Evolutionary conservation across 2,329 filamentous ascomycete species (phyloP).

Genomic region (Diaporthe ilicicola): DNA sequence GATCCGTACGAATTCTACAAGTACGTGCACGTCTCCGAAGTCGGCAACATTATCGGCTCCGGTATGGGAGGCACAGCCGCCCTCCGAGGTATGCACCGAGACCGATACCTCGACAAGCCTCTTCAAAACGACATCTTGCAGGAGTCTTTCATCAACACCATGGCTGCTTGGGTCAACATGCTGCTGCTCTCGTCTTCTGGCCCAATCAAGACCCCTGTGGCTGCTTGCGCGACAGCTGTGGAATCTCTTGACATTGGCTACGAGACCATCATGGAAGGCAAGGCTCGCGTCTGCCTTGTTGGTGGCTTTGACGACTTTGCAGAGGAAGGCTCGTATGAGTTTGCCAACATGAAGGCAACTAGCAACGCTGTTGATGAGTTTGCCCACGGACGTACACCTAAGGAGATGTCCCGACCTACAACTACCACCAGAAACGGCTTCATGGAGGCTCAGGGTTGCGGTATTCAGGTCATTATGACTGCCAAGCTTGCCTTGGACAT

Average conservation of each 20-base stretch:
- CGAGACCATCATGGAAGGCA: conserved; percentile 98
- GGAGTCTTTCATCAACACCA: conserved; percentile 99
- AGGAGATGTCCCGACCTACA: conserved; percentile 97
- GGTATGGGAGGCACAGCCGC: conserved; percentile 96
- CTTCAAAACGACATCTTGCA: conserved; percentile 99
- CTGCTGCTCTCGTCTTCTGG: conserved; percentile 95
- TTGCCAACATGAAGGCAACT: conserved; percentile 99
- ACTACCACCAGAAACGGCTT: conserved; percentile 97
- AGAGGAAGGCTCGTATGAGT: conserved; percentile 98
- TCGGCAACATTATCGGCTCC: conserved; percentile 97
- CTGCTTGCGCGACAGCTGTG: conserved; percentile 95
- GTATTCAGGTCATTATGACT: conserved; percentile 99
- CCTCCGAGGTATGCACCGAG: conserved; percentile 97
- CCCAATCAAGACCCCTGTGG: conserved; percentile 97
- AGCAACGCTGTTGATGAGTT: conserved; percentile 98
- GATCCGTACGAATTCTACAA: conserved; percentile 99
- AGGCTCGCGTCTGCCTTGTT: conserved; percentile 96
- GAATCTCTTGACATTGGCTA: conserved; percentile 98
- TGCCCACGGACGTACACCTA: conserved; percentile 90
- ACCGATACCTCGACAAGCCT: conserved; percentile 95
- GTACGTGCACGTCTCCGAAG: conserved; percentile 97
- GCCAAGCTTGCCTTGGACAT: conserved; percentile 95
- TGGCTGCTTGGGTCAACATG: conserved; percentile 99
- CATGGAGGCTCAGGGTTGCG: conserved; percentile 99
- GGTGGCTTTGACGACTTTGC: conserved; percentile 99